Percentiles rank a stretch among this genome's conserved stretches.
phyloP scores from a whole-genome alignment of 208 protist species.

The Leishmania arabica region DNA sequence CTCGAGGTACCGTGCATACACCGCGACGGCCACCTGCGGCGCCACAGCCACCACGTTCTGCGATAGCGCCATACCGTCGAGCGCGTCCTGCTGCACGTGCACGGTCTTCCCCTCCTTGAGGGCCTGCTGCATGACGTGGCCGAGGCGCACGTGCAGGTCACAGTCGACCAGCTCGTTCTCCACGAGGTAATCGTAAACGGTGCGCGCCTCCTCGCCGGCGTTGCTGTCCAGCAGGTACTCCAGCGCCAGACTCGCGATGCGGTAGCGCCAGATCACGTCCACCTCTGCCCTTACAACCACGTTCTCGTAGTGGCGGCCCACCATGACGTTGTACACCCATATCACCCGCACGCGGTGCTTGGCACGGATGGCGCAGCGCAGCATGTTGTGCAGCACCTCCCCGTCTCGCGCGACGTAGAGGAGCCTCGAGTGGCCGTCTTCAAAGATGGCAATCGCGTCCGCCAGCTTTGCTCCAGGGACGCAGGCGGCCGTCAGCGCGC shows the following conservation, averaged over 20 bases:
- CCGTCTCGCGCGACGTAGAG: conserved; percentile 89
- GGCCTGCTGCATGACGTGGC: conserved; percentile 73
- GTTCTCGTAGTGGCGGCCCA: conserved; percentile 87
- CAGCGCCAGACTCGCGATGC: conserved; percentile 67
- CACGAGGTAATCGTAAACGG: conserved; percentile 77
- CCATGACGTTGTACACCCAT: conserved; percentile 91
- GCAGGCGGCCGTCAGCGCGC: conserved; percentile 84
- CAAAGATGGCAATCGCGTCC: conserved; percentile 89
- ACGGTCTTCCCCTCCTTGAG: conserved; percentile 75
- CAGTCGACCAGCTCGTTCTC: conserved; percentile 63
- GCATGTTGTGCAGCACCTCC: conserved; percentile 82
- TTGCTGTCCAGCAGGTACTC: conserved; percentile 77
- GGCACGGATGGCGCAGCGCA: conserved; percentile 82
- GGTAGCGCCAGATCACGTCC: conserved; percentile 83
- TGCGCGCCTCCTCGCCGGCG: conserved; percentile 68
- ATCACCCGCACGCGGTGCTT: conserved; percentile 84
- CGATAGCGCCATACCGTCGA: conserved; percentile 50
- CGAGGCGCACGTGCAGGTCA: conserved; percentile 82
- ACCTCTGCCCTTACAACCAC: conserved; percentile 77
- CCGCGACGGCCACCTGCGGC: conserved; percentile 68
- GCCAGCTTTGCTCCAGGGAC: conserved; percentile 72
- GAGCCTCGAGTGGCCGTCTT: conserved; percentile 80
- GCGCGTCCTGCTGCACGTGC: conserved; percentile 26
- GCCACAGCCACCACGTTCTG: conserved; percentile 60
- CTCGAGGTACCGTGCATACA: conserved; percentile 54